phyloP scores from a whole-genome alignment of 257 asterid genomes.

The Ligustrum vulgare region DNA sequence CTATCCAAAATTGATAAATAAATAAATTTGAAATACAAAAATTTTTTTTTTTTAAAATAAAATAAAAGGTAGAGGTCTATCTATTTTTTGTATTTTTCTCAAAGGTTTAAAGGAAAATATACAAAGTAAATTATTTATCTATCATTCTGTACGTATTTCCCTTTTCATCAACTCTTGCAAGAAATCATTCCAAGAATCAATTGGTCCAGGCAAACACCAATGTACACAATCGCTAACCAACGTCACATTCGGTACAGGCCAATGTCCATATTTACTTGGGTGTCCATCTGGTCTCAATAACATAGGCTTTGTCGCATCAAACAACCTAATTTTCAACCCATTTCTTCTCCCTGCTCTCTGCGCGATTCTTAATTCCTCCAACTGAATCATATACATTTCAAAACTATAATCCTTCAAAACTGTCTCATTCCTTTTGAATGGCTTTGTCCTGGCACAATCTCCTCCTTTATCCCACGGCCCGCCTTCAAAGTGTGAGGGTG shows the following conservation, averaged over 20 bases:
- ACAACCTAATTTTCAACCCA: conserved; percentile 42
- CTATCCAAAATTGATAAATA: neutral
- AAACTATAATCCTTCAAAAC: conserved; percentile 24
- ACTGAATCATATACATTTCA: conserved; percentile 44
- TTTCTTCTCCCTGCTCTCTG: conserved; percentile 27
- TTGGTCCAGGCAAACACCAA: conserved; percentile 73
- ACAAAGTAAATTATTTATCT: neutral
- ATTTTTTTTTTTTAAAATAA: too few species aligned
- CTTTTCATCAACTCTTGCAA: conserved; percentile 48
- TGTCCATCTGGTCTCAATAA: conserved; percentile 62
- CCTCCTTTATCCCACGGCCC: conserved; percentile 63
- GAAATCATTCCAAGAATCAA: conserved; percentile 57
- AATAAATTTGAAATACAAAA: neutral
- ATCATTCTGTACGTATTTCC: conserved; percentile 27
- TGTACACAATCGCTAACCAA: conserved; percentile 56
- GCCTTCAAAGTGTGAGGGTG: conserved; percentile 51
- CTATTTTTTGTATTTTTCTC: neutral
- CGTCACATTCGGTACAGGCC: conserved; percentile 39
- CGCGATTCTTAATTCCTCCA: conserved; percentile 50
- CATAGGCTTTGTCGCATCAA: conserved; percentile 60
- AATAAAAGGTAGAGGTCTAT: neutral
- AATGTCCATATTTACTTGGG: conserved; percentile 63
- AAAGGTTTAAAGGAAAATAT: neutral
- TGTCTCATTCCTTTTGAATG: conserved; percentile 44
- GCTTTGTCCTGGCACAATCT: conserved; percentile 48